A percentile compares a stretch with the other conserved stretches of the same genome.
Conservation (phyloP, 148 eudicot genomes). For the Rhododendron griersonianum region DNA sequence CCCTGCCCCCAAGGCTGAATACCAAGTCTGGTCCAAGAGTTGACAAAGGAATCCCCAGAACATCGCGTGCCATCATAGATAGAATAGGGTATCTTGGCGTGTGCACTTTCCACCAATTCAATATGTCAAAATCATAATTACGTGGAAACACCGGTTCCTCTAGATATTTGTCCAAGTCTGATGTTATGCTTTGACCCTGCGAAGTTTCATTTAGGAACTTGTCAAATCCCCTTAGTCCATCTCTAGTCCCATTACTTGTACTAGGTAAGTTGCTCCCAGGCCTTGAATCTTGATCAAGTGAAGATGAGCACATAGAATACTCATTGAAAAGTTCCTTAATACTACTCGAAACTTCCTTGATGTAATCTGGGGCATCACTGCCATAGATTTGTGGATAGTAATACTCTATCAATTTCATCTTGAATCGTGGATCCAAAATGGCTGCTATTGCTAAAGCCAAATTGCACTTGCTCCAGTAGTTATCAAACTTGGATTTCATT, state of each 20-base stretch:
- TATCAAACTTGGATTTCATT: constrained; percentile 73
- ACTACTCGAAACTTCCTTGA: constrained; percentile 63
- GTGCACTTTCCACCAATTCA: constrained; percentile 99
- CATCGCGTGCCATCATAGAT: constrained; percentile 91
- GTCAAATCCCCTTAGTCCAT: constrained; percentile 84
- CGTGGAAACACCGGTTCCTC: constrained; percentile 93
- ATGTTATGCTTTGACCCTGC: constrained; percentile 57
- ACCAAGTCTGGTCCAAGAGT: constrained; percentile 66
- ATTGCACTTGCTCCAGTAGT: constrained; percentile 76
- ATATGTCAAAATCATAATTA: constrained; percentile 66
- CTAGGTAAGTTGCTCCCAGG: constrained; percentile 46
- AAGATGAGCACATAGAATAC: constrained; percentile 51
- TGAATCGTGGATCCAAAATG: constrained; percentile 86
- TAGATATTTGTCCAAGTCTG: constrained; percentile 87
- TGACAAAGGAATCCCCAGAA: constrained; percentile 72
- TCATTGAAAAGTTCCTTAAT: constrained; percentile 79
- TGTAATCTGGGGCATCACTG: constrained; percentile 45
- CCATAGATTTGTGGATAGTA: constrained; percentile 78
- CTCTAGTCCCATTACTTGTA: constrained; percentile 51
- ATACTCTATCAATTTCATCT: constrained; percentile 91
- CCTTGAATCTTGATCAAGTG: constrained; percentile 43
- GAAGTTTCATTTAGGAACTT: constrained; percentile 84
- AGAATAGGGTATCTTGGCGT: constrained; percentile 89
- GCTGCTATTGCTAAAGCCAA: constrained; percentile 81
- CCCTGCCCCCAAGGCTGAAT: constrained; percentile 58